A percentile compares a stretch with the other conserved stretches of the same genome.
phyloP scores from a whole-genome alignment of 768 basidiomycete genomes.

The Lactarius psammicola region DNA sequence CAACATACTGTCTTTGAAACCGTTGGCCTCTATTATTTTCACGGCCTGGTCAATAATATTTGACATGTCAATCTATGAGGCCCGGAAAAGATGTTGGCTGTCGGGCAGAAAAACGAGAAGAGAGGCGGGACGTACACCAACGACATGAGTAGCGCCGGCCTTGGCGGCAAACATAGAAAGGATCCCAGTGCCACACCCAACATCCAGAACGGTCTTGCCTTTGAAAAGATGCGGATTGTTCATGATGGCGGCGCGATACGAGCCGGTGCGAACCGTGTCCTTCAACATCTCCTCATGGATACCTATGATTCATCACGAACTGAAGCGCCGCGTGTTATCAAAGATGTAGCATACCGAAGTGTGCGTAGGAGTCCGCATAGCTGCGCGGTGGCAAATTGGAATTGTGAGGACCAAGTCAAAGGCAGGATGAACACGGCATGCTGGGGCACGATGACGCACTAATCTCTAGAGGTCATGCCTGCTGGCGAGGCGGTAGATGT shows the following conservation, averaged over 20 bases:
- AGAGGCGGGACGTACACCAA: conserved; percentile 61
- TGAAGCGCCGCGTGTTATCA: not conserved
- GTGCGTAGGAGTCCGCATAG: conserved; percentile 95
- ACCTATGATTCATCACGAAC: conserved; percentile 45
- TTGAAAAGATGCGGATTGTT: conserved; percentile 95
- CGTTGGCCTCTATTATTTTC: conserved; percentile 95
- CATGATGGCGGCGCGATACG: conserved; percentile 92
- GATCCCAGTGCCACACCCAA: conserved; percentile 98
- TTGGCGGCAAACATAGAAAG: conserved; percentile 97
- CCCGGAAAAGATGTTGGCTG: conserved; percentile 2
- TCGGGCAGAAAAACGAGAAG: not conserved
- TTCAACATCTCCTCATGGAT: conserved; percentile 99
- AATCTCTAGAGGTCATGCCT: conserved; percentile 82
- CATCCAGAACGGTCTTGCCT: conserved; percentile 95
- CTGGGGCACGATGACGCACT: conserved; percentile 49
- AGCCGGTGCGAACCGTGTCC: conserved; percentile 90
- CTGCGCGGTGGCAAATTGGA: conserved; percentile 40
- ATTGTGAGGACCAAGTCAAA: conserved; percentile 12
- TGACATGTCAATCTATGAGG: conserved; percentile 92
- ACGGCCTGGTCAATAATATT: conserved; percentile 99
- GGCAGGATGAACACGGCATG: conserved; percentile 24
- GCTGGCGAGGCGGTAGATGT: conserved; percentile 21
- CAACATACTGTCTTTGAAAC: conserved; percentile 87
- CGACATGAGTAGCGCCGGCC: conserved; percentile 91
- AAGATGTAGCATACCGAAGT: conserved; percentile 61